A percentile compares a stretch with the other conserved stretches of the same genome.
phyloP scores from a whole-genome alignment of 371 early-diverging fungal species.

The Syncephalastrum monosporum region DNA sequence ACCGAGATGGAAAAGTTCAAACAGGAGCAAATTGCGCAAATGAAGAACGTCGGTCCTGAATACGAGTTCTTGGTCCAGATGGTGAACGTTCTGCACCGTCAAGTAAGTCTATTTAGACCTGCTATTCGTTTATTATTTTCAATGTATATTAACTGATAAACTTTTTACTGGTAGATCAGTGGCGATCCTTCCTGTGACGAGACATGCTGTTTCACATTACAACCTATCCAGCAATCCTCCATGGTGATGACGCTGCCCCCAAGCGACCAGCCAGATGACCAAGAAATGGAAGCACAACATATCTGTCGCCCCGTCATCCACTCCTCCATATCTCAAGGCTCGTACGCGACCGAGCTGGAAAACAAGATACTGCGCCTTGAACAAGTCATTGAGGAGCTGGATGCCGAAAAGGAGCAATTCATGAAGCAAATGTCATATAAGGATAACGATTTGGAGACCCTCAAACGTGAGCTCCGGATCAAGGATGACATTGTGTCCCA shows the following conservation, averaged over 20 bases:
- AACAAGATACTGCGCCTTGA: constrained; percentile 40
- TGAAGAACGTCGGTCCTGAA: constrained; percentile 53
- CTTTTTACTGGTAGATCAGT: constrained; percentile 26
- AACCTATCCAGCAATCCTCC: constrained; percentile 45
- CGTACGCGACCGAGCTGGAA: constrained; percentile 44
- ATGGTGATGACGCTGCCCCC: constrained; percentile 52
- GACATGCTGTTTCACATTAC: constrained; percentile 47
- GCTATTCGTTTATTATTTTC: neutral
- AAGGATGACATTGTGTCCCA: constrained; percentile 55
- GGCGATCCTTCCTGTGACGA: constrained; percentile 47
- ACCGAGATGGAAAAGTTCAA: constrained; percentile 17
- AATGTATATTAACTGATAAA: constrained; percentile 1
- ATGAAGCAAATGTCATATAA: constrained; percentile 35
- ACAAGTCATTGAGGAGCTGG: constrained; percentile 39
- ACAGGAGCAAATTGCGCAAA: constrained; percentile 37
- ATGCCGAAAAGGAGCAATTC: constrained; percentile 39
- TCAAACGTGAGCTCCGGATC: constrained; percentile 45
- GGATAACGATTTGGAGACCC: constrained; percentile 43
- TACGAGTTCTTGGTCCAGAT: constrained; percentile 56
- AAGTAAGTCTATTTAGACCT: constrained; percentile 23
- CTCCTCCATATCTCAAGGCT: constrained; percentile 44
- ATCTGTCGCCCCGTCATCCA: constrained; percentile 52
- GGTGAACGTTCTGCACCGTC: constrained; percentile 51
- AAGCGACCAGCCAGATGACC: constrained; percentile 29
- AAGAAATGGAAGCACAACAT: constrained; percentile 47